Evolutionary conservation across 352 stramenopile species (phyloP), one percentile per base, ranked within the genome.

Genomic region (Phytophthora pisi): DNA sequence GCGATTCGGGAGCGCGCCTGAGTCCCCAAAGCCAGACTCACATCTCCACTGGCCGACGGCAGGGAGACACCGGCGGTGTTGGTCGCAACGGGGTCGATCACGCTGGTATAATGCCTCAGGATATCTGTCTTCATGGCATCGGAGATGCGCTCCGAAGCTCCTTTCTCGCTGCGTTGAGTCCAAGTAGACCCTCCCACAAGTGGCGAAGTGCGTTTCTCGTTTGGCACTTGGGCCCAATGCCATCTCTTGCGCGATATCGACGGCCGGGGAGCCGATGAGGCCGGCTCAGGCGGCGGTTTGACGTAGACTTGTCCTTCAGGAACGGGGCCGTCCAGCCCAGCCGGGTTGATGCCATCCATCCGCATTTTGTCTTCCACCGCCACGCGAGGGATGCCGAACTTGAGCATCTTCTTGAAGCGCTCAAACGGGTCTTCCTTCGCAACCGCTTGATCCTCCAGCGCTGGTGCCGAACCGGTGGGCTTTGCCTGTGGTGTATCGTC

Each of bases 301-400:
- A 57, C 23, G 28, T 18, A n/a, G 20, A 46, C 43, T 16, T 16
- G 13, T 23, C 36, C 56, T 26, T 58, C 31, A 20, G 58, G 18
- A 60, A 58, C 34, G 8, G 24, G 18, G 5, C 49, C 53, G 42
- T 76, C 45, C 15, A 77, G 31, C 9, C 38, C 64, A 2, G 55
- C 38, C 2, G 66, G 49, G 42, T 68, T 72, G 8, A 78, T 20
- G 15, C 70, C 57, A 46, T 72, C 64, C 23, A 62, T 68, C 2
- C 55, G 61, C 70, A 78, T 78, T 49, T 38, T 52, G 18, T 30
- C 36, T 24, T 78, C 70, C 24, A 78, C 57, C 23, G 51, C 63
- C 42, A 23, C 20, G 18, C 57, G 57, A 55, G 70, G 70, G 4
- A 75, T 58, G 3, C 70, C 70, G 40, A 78, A 26, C 66, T 72